A percentile compares a stretch with the other conserved stretches of the same genome.
phyloP scores from a whole-genome alignment of 1,284 basidiomycete genomes.

The Peniophora sp. region DNA sequence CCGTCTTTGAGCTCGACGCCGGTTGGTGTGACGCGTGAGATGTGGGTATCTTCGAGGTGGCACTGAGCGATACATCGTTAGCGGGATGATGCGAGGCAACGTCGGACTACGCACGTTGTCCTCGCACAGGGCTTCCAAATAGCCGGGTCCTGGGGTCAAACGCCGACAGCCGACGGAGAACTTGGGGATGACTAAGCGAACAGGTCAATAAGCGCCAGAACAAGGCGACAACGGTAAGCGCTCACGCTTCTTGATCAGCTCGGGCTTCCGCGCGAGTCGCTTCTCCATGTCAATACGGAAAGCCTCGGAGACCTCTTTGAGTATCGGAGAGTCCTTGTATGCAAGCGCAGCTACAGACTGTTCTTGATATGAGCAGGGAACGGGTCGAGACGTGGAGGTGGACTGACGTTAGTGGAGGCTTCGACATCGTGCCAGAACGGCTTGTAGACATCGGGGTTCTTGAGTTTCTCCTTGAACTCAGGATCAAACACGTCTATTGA shows the following conservation, averaged over 20 bases:
- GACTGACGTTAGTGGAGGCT: constrained; percentile 45
- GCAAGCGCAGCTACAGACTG: constrained; percentile 41
- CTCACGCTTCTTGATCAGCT: constrained; percentile 50
- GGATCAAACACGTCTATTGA: constrained; percentile 40
- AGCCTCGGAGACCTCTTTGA: constrained; percentile 27
- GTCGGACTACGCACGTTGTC: constrained; percentile 36
- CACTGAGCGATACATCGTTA: constrained; percentile 23
- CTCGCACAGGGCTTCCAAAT: constrained; percentile 52
- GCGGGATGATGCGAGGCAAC: neutral
- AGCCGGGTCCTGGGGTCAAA: constrained; percentile 59
- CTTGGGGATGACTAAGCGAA: neutral
- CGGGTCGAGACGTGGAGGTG: neutral
- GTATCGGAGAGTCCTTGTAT: constrained; percentile 33
- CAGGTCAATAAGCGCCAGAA: neutral
- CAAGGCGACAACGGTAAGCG: neutral
- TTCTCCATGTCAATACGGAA: constrained; percentile 42
- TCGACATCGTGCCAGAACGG: constrained; percentile 44
- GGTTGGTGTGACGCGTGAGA: constrained; percentile 35
- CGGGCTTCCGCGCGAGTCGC: constrained; percentile 46
- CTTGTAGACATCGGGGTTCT: constrained; percentile 40
- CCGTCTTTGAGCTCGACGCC: constrained; percentile 47
- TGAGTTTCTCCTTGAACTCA: constrained; percentile 42
- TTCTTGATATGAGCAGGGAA: neutral
- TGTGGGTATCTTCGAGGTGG: constrained; percentile 38
- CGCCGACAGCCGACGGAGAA: constrained; percentile 24